Conservation (phyloP, 192 early-diverging fungal species). For the Rhizophagus sp. region DNA sequence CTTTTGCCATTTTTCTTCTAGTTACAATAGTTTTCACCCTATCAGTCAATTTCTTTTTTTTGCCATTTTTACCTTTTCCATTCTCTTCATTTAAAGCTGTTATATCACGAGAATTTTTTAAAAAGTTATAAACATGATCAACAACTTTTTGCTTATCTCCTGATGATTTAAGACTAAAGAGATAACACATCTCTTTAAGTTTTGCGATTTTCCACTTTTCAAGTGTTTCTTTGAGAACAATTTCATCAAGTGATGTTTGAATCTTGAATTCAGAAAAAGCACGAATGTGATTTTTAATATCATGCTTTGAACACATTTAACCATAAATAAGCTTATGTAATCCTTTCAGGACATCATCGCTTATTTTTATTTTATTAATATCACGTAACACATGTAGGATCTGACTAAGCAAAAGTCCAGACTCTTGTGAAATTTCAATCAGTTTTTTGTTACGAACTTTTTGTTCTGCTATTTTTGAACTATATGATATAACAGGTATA, state of each 20-base stretch:
- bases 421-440: background rate
- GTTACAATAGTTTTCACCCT: background rate
- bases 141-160: background rate
- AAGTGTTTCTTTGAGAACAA: constrained; percentile 3
- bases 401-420: background rate
- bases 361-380: background rate
- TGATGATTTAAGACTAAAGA: background rate
- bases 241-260: background rate
- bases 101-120: background rate
- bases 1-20: background rate
- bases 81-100: no score
- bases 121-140: background rate
- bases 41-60: background rate
- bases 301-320: background rate
- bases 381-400: background rate
- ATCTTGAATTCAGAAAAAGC: background rate
- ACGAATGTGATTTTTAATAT: constrained; percentile 6
- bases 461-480: background rate
- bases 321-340: constrained; percentile 11
- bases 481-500: background rate
- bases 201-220: constrained; percentile 2
- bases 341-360: background rate
- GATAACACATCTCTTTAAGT: background rate
- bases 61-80: background rate
- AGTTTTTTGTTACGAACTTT: background rate